These are phyloP conservation scores for Nidularia sp. DNA, from an alignment of 768 basidiomycete genomes.

Conservation along the genomic window DNA sequence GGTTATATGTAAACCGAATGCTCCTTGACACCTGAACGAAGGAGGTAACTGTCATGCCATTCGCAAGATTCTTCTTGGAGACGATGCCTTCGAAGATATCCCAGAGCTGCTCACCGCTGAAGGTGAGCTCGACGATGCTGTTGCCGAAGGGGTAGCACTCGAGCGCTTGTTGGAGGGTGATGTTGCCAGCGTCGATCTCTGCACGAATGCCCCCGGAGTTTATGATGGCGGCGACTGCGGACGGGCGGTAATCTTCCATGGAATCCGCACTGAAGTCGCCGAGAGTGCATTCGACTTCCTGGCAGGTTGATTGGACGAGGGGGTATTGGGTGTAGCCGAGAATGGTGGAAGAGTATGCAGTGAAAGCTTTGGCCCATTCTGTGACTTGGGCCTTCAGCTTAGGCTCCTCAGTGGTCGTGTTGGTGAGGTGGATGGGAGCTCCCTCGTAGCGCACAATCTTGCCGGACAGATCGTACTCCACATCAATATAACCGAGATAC, in stretches of 20 bases:
- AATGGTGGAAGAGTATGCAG: conserved; percentile 23
- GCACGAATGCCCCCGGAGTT: conserved; percentile 41
- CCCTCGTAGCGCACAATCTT: conserved; percentile 35
- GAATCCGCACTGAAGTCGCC: conserved; percentile 40
- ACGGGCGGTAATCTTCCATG: conserved; percentile 29
- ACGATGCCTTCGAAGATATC: conserved; percentile 37
- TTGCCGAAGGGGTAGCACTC: conserved; percentile 42
- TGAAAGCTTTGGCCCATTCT: conserved; percentile 35
- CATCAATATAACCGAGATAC: conserved; percentile 39
- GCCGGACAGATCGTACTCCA: conserved; percentile 33
- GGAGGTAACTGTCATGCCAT: conserved; percentile 26
- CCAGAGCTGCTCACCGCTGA: conserved; percentile 38
- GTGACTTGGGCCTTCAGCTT: conserved; percentile 31
- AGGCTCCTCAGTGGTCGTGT: conserved; percentile 27
- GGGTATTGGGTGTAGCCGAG: conserved; percentile 28
- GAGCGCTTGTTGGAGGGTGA: conserved; percentile 34
- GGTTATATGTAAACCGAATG: conserved; percentile 28
- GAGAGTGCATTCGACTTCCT: conserved; percentile 36
- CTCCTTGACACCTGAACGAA: conserved; percentile 37
- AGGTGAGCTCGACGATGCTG: conserved; percentile 30
- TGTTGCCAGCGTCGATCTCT: conserved; percentile 31
- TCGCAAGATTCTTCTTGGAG: conserved; percentile 20
- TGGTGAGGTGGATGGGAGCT: conserved; percentile 37
- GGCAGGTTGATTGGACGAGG: conserved; percentile 35
- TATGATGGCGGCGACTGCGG: conserved; percentile 27